Evolutionary conservation across 768 basidiomycete species (phyloP), one percentile per base, ranked within the genome.

Genomic region (Royoungia palumana): DNA sequence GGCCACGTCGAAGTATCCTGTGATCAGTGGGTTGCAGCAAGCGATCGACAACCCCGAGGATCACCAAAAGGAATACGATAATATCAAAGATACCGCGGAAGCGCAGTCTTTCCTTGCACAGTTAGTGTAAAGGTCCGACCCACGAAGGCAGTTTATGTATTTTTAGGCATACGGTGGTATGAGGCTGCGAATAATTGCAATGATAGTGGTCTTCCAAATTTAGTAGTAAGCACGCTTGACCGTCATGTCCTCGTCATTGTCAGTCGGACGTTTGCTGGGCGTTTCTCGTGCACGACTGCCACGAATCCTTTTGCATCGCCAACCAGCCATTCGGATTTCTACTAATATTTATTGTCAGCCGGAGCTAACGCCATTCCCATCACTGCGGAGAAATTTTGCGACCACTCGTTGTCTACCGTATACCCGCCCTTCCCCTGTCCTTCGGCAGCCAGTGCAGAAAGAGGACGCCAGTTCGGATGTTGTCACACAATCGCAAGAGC

Each of bases 401-500:
- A 34, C 54, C 27, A 62, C 60, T 35, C 38, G 34, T 6, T 40
- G 41, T 25, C 13, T 41, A 19, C 55, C 24, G 37, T 53, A 61
- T 49, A 22, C 38, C 16, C 51, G 47, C 35, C 51, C 57, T 14
- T 30, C 62, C 19, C 41, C 53, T 21, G 35, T 37, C 27, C 13
- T 40, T 47, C 17, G 41, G 24, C 16, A 32, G 38, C 49, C 50
- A 19, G 30, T 41, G 13, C 27, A 51, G n/a, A 47, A 47, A 24
- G 47, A 45, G 41, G 34, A 50, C 24, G 24, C 45, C 40, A 10
- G 16, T 14, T 32, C 32, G 6, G 32, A 49, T 17, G 39, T 49
- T 24, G 32, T 28, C 30, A 39, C 44, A 35, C 39, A 36, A 12
- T 12, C 50, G 27, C 48, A 35, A 41, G 51, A 51, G 43, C 74